Evolutionary conservation across 176 grass and related monocot genomes (phyloP).

Genomic region (Guadua angustifolia): DNA sequence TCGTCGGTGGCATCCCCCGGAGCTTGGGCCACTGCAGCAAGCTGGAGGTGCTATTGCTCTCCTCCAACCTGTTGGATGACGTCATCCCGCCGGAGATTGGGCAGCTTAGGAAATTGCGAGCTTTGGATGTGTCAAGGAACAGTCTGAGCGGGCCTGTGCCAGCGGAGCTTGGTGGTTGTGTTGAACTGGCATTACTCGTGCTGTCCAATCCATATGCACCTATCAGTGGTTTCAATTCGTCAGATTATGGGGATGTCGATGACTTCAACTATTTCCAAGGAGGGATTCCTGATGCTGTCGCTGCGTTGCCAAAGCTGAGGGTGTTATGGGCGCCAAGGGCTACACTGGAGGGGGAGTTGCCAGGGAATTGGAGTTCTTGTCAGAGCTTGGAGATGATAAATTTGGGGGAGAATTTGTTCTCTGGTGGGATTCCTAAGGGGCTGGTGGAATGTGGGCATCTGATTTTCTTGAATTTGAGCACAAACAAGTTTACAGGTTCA

Average conservation of each 20-base stretch:
- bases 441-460: conserved; percentile 68
- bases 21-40: conserved; percentile 68
- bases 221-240: conserved; percentile 31
- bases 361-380: conserved; percentile 70
- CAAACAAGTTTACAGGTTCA: conserved; percentile 71
- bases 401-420: conserved; percentile 83
- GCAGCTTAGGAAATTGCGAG: conserved; percentile 59
- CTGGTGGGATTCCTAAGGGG: conserved; percentile 64
- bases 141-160: conserved; percentile 79
- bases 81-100: conserved; percentile 79
- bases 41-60: conserved; percentile 60
- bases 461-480: conserved; percentile 82
- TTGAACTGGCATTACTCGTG: conserved; percentile 70
- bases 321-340: conserved; percentile 89
- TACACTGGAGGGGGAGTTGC: conserved; percentile 72
- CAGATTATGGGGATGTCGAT: conserved; percentile 48
- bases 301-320: conserved; percentile 71
- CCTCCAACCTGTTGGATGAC: conserved; percentile 78
- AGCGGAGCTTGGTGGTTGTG: conserved; percentile 71
- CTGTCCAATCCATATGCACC: conserved; percentile 64
- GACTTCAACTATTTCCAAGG: conserved; percentile 96
- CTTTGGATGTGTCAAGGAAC: conserved; percentile 83
- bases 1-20: conserved; percentile 74
- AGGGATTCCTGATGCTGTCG: conserved; percentile 58
- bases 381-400: conserved; percentile 82